A percentile compares a stretch with the other conserved stretches of the same genome.
phyloP scores from a whole-genome alignment of 352 stramenopile genomes.

The Phytophthora fragariae region DNA sequence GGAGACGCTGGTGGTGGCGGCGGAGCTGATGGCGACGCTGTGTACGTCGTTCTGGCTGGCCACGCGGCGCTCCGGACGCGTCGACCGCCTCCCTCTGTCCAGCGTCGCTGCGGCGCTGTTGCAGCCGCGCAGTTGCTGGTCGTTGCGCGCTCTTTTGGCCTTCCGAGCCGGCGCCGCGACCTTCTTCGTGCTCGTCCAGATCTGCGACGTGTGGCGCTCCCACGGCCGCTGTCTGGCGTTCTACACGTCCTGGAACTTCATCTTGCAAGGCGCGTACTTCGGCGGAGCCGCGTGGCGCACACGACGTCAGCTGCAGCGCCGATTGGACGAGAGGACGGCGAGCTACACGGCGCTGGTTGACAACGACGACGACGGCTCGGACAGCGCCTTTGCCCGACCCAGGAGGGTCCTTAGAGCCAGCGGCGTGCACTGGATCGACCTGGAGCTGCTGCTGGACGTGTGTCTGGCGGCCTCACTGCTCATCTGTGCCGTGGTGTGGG shows the following conservation, averaged over 20 bases:
- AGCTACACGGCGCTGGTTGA: constrained; percentile 56
- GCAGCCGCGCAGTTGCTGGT: constrained; percentile 56
- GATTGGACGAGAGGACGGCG: constrained; percentile 25
- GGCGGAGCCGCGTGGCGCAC: constrained; percentile 41
- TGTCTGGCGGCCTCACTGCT: constrained; percentile 72
- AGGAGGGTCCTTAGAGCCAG: constrained; percentile 23
- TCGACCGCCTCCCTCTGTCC: constrained; percentile 45
- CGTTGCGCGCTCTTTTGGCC: constrained; percentile 47
- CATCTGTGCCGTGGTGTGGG: constrained; percentile 78
- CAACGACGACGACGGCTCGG: constrained; percentile 38
- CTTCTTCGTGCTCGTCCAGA: constrained; percentile 69
- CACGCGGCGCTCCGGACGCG: constrained; percentile 43
- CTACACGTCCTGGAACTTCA: constrained; percentile 91
- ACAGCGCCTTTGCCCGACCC: constrained; percentile 20
- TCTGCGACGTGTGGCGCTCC: constrained; percentile 70
- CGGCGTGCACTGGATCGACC: constrained; percentile 53
- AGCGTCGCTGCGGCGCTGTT: constrained; percentile 37
- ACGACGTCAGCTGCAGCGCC: constrained; percentile 32
- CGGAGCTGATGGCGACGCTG: constrained; percentile 55
- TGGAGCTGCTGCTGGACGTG: constrained; percentile 76
- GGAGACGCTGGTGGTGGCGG: constrained; percentile 59
- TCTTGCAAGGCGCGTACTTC: constrained; percentile 78
- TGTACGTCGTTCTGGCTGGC: constrained; percentile 57
- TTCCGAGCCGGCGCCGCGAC: constrained; percentile 44
- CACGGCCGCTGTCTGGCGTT: constrained; percentile 61